Base-by-base conservation (phyloP, 169 alveolate genomes). In the Plasmodium fragile region DNA sequence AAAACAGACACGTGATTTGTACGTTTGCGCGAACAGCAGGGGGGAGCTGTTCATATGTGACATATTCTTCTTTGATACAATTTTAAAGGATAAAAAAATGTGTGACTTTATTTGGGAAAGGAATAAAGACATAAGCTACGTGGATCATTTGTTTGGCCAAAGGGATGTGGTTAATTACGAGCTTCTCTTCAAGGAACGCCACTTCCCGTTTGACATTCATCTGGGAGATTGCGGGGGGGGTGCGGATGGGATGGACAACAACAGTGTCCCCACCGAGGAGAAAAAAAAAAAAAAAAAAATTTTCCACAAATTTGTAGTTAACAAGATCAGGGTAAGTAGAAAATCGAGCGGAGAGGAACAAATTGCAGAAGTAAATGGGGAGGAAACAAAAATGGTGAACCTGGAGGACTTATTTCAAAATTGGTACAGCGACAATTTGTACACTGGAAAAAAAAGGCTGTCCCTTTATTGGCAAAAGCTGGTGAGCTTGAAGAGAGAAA, bases 361-460 rank as follows among this genome's bases (percentile, higher is more conserved):
- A 25, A 75, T 34, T 10, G 16, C 28, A 6, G n/a, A 71, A 87
- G 16, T 30, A 6, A 18, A 49, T 11, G 59, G 32, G n/a, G 72
- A 41, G 32, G 7, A 43, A 22, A 65, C 30, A 1, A 59, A 55
- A 78, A 10, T 45, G 25, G 59, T 83, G 34, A 18, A 83, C 28
- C 39, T 83, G 25, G 71, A 83, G 52, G 59, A 72, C 22, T 45
- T 83, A 49, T 39, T 89, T 55, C 22, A 11, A 41, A 70, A 78
- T 39, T 78, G 81, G 22, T 89, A 78, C 49, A 45, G 81, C 81
- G 94, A 89, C 59, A 25, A 52, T 25, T 25, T 89, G 10, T 89
- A 89, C 55, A 4, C 16, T 25, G 8, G 65, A 36, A 32, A 34
- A 13, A 89, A 72, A 32, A 78, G 30, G 25, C 34, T 78, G n/a